Evolutionary conservation across 495 filamentous ascomycete species (phyloP).

Genomic region (Penicillium psychrofluorescens): DNA sequence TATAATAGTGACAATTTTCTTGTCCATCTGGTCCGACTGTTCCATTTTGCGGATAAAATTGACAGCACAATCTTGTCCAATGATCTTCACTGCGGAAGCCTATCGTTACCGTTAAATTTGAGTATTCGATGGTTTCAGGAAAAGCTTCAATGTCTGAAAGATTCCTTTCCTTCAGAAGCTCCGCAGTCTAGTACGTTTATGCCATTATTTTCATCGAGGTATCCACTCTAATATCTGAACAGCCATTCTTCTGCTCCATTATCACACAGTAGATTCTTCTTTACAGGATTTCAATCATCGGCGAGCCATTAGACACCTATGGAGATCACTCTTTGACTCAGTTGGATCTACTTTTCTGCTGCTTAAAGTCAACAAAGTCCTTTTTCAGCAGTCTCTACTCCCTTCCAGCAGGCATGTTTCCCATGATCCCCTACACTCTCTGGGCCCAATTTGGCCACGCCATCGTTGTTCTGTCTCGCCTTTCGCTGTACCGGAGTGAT

Average conservation of each 20-base stretch:
- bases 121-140: conserved; percentile 13
- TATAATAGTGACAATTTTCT: conserved; percentile 16
- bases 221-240: not conserved
- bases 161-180: conserved; percentile 5
- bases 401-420: conserved; percentile 9
- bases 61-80: conserved; percentile 2
- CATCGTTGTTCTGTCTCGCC: conserved; percentile 20
- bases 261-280: conserved; percentile 18
- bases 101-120: conserved; percentile 4
- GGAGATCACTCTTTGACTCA: conserved; percentile 6
- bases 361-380: conserved; percentile 17
- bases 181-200: conserved; percentile 9
- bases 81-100: not conserved
- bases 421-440: conserved; percentile 15
- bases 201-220: not conserved
- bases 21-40: conserved; percentile 17
- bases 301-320: conserved; percentile 6
- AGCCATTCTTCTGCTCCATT: conserved; percentile 11
- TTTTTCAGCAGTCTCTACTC: conserved; percentile 21
- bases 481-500: conserved; percentile 20
- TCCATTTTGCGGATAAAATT: conserved; percentile 15
- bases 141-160: conserved; percentile 9
- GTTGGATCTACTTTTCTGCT: conserved; percentile 18
- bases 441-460: conserved; percentile 17
- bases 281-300: conserved; percentile 13